phyloP scores from a whole-genome alignment of 371 early-diverging fungal species.

The Fennellomyces sp. region DNA sequence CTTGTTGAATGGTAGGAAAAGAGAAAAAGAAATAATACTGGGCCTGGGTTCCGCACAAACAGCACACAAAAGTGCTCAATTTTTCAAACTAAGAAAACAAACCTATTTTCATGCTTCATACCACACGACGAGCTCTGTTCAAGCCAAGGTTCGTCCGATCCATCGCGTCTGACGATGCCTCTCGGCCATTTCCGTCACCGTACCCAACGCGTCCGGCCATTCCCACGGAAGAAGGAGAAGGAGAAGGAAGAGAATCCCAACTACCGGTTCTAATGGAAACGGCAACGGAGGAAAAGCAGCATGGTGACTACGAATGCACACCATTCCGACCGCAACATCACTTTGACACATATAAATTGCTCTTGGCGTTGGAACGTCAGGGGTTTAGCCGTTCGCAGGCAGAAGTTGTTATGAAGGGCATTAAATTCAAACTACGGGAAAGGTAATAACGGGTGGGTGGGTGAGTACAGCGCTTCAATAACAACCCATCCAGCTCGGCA shows the following conservation, averaged over 20 bases:
- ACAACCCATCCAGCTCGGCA: constrained; percentile 16
- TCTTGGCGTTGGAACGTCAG: constrained; percentile 60
- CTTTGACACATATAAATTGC: constrained; percentile 76
- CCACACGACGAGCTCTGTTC: neutral
- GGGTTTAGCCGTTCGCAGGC: constrained; percentile 75
- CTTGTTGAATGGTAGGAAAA: neutral
- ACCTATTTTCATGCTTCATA: neutral
- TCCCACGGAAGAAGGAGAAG: neutral
- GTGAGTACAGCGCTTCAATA: neutral
- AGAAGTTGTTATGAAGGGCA: constrained; percentile 72
- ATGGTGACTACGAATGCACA: neutral
- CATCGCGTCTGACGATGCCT: constrained; percentile 21
- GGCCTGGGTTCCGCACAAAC: neutral
- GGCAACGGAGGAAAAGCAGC: neutral
- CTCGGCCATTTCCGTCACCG: constrained; percentile 43
- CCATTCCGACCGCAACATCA: constrained; percentile 30
- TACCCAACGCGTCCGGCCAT: constrained; percentile 35
- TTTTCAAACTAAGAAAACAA: neutral
- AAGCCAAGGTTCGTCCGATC: neutral
- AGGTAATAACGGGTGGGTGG: constrained; percentile 29
- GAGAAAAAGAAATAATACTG: neutral
- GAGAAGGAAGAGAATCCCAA: neutral
- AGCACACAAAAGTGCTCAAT: no score
- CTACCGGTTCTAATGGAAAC: neutral
- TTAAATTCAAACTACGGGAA: constrained; percentile 66